Evolutionary conservation across 2,329 filamentous ascomycete species (phyloP), one percentile per base, ranked within the genome.

Genomic region (Aspergillus sp.): DNA sequence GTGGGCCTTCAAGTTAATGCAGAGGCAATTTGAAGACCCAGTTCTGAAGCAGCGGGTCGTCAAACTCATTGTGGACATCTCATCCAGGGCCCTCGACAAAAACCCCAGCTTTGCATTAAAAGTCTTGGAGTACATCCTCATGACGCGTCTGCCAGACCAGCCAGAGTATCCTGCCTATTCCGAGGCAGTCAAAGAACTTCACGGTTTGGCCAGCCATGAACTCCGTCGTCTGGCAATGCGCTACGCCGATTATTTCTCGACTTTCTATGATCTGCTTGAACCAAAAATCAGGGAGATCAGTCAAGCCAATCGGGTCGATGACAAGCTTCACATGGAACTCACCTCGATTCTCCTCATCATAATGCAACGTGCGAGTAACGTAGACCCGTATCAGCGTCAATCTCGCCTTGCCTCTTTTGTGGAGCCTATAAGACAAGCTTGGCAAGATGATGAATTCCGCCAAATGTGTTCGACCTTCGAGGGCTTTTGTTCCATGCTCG

Each of bases 281-380:
- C 80, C 80, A 35, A 90, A 90, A 65, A 86, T 97, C 54, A 87
- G 87, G 54, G 88, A 93, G 54, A 73, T 68, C 85, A 95, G 76
- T 81, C 88, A 66, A 79, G 84, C 56, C 83, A 88, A 45, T 84
- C 88, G 26, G 81, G 82, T 49, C 75, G 93, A 96, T 64, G 87
- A 93, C 63, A 90, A 92, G 65, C 83, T 92, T 30, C 85, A 89
- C 52, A 86, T 94, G 65, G 90, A 92, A 1, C 92, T 95, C 64
- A 89, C 86, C 61, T 93, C 91, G 9, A 93, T 97, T 57, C 79
- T 97, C 1, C 95, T 99, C 68, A 94, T 95, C 53, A 94, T 99
- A 56, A 87, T 94, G 83, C 93, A 97, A 71, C 90, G 94, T 54
- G 86, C 90, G 33, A 86, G 81, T 19, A 85, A 84, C 41, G 80